Evolutionary conservation across 2,329 filamentous ascomycete genomes (phyloP).

Genomic region (Monosporascus ibericus): DNA sequence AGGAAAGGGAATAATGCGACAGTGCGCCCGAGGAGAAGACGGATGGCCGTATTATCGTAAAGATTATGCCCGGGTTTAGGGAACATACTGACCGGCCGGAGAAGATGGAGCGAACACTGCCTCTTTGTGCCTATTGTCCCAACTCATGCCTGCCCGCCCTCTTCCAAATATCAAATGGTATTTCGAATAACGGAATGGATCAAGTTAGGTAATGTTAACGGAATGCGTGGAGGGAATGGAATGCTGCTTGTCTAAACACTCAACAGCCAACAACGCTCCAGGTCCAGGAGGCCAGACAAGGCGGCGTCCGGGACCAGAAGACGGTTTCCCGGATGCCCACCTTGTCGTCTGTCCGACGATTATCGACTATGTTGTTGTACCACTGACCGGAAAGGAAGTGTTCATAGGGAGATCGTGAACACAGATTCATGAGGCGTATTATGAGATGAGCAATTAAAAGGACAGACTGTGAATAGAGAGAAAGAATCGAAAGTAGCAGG

Average conservation of each 20-base stretch:
- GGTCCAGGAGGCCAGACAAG: conserved; percentile 10
- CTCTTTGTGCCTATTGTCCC: conserved; percentile 19
- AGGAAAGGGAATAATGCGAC: conserved; percentile 16
- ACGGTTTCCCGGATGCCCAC: conserved; percentile 8
- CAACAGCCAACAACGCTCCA: conserved; percentile 3
- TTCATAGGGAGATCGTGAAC: conserved; percentile 13
- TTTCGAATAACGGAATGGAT: conserved; percentile 8
- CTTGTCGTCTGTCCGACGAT: conserved; percentile 12
- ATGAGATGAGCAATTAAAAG: conserved; percentile 39
- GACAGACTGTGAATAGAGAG: conserved; percentile 33
- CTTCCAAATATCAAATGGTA: conserved; percentile 10
- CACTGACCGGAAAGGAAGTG: conserved; percentile 11
- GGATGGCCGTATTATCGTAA: no score
- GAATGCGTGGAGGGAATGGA: conserved; percentile 11
- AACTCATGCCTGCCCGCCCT: conserved; percentile 14
- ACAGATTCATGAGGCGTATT: conserved; percentile 33
- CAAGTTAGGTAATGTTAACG: conserved; percentile 7
- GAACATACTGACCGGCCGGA: no score
- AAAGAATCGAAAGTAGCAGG: conserved; percentile 45
- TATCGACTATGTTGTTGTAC: conserved; percentile 11
- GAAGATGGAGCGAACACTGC: background rate
- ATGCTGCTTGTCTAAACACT: background rate
- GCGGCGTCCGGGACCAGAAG: conserved; percentile 7
- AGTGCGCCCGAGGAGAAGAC: background rate
- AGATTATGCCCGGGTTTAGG: no score